A percentile compares a stretch with the other conserved stretches of the same genome.
Conservation (phyloP, 805 yeast species). For the Metschnikowia aberdeeniae region DNA sequence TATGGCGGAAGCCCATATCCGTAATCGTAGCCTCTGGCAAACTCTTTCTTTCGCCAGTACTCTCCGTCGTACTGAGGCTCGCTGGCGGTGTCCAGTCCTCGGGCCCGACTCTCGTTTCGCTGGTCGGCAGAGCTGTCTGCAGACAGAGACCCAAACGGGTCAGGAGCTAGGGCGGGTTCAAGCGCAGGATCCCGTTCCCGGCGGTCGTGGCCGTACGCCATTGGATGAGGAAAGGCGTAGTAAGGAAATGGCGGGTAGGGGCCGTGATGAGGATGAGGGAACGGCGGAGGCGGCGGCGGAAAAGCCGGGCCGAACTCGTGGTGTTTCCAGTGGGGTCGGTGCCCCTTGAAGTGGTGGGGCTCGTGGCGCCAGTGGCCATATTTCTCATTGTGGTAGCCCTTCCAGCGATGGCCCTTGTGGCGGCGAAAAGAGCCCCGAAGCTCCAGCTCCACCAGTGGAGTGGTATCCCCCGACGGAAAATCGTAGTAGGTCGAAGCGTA, state of each 20-base stretch:
- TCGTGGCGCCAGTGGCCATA: neutral
- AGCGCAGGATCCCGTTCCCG: neutral
- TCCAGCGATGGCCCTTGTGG: neutral
- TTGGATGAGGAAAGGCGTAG: slow-evolving; percentile 1
- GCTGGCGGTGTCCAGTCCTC: neutral
- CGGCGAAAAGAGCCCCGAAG: neutral
- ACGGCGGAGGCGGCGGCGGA: slow-evolving; percentile 11
- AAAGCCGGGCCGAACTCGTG: slow-evolving; percentile 2
- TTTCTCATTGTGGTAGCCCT: neutral
- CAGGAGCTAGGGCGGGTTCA: neutral
- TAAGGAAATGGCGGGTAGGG: slow-evolving; percentile 4
- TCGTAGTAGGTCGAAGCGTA: slow-evolving; percentile 8
- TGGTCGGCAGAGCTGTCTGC: neutral
- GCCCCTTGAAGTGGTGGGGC: neutral
- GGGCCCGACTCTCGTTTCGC: too few species aligned
- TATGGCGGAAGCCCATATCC: neutral
- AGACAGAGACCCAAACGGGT: neutral
- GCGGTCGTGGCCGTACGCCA: neutral
- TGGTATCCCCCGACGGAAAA: neutral
- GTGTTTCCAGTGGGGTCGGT: neutral
- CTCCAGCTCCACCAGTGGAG: slow-evolving; percentile 6
- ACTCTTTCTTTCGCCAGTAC: neutral
- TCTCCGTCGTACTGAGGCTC: neutral
- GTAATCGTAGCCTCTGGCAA: neutral
- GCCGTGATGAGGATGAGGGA: slow-evolving; percentile 1